Evolutionary conservation across 371 early-diverging fungal genomes (phyloP).

Genomic region (Gilbertella persicaria): DNA sequence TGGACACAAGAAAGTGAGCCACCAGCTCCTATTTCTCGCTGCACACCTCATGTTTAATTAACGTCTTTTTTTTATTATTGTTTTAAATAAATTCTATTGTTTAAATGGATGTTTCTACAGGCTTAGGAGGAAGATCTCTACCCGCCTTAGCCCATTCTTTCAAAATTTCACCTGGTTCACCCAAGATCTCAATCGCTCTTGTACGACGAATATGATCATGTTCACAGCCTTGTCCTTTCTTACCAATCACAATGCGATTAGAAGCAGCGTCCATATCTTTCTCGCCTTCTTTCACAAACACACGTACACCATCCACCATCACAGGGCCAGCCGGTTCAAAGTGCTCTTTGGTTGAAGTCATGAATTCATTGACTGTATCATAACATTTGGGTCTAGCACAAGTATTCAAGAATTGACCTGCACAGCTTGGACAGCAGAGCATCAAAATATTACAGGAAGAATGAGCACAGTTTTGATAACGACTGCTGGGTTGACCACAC

Average conservation of each 20-base stretch:
- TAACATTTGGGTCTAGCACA: slow-evolving; percentile 66
- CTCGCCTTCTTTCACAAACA: slow-evolving; percentile 39
- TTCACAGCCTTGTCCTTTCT: slow-evolving; percentile 42
- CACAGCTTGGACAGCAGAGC: slow-evolving; percentile 71
- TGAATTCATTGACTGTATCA: slow-evolving; percentile 50
- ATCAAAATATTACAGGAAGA: slow-evolving; percentile 73
- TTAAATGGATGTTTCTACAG: background rate
- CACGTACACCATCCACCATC: slow-evolving; percentile 41
- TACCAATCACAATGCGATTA: slow-evolving; percentile 42
- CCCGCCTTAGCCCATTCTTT: slow-evolving; percentile 47
- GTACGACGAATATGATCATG: slow-evolving; percentile 39
- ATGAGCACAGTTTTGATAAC: slow-evolving; percentile 76
- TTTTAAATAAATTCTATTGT: background rate
- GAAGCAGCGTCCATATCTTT: slow-evolving; percentile 19
- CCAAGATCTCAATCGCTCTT: slow-evolving; percentile 44
- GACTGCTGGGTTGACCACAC: slow-evolving; percentile 68
- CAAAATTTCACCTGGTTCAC: slow-evolving; percentile 48
- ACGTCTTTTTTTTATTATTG: background rate
- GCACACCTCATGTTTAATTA: slow-evolving; percentile 9
- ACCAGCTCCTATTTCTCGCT: slow-evolving; percentile 34
- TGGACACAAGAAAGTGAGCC: slow-evolving; percentile 51
- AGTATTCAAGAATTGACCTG: slow-evolving; percentile 58
- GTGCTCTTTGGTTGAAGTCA: slow-evolving; percentile 17
- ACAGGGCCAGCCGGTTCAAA: slow-evolving; percentile 41
- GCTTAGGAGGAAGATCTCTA: slow-evolving; percentile 37